Evolutionary conservation across 129 eudicot genomes (phyloP).

Genomic region (Centella asiatica): DNA sequence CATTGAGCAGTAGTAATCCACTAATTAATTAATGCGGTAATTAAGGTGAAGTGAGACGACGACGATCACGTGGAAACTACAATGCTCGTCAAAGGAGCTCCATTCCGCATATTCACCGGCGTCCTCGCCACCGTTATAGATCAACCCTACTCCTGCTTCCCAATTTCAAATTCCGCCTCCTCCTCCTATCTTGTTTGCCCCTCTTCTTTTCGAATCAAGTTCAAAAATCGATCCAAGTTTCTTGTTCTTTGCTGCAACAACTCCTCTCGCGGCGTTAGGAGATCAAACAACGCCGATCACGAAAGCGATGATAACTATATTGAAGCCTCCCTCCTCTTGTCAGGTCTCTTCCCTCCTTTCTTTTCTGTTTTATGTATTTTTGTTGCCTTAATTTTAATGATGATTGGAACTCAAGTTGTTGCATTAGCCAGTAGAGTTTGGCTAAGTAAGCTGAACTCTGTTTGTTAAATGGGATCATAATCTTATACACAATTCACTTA

Average conservation of each 20-base stretch:
- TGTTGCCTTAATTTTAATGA: background rate
- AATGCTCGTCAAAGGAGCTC: slow-evolving; percentile 39
- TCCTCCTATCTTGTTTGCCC: background rate
- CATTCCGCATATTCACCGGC: slow-evolving; percentile 15
- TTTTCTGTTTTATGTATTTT: no score
- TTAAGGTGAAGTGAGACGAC: no score
- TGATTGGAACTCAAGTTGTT: no score
- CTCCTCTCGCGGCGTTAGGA: slow-evolving; percentile 19
- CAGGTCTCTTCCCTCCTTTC: no score
- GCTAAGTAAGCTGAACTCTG: no score
- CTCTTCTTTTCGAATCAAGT: slow-evolving; percentile 4
- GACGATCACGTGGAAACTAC: background rate
- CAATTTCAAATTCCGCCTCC: slow-evolving; percentile 14
- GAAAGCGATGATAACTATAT: slow-evolving; percentile 37
- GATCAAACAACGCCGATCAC: slow-evolving; percentile 21
- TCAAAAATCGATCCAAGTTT: slow-evolving; percentile 18
- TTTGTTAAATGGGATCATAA: no score
- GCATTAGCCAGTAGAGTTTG: no score
- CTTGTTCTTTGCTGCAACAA: slow-evolving; percentile 21
- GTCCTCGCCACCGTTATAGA: slow-evolving; percentile 22
- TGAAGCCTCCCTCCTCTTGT: slow-evolving; percentile 50
- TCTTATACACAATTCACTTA: no score
- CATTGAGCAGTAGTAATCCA: background rate
- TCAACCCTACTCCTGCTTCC: slow-evolving; percentile 20
- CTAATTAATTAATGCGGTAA: background rate